Base-by-base conservation (phyloP, 2,329 filamentous ascomycete species). In the Cladophialophora psammophila region DNA sequence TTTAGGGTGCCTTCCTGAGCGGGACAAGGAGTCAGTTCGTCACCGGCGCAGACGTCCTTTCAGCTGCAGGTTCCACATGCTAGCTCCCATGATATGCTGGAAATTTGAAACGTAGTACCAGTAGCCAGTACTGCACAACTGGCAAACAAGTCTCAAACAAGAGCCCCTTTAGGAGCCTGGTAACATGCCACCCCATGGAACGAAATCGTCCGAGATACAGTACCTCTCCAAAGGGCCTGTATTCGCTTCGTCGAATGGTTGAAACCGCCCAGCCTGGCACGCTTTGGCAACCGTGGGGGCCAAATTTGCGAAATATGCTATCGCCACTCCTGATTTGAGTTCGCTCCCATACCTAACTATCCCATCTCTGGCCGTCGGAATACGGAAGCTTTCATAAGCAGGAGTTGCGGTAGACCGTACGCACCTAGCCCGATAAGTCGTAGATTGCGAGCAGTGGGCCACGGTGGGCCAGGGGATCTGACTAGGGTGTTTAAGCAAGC, bases 321-420 rank as follows among this genome's bases (percentile, higher is more conserved):
- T 55, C 36, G 26, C 31, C 34, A 38, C 40, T 59, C 26, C 1
- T 10, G 48, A 32, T 54, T 54, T 54, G 50, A 35, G 15, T 45
- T 45, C n/a, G 40, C 18, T 45, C 40, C 40, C 26, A 45, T 45
- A 5, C 40, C 40, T 8, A 5, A 18, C 6, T n/a, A 15, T 32
- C 7, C 7, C 18, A 32, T 5, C 35, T 32, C n/a, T 15, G 13
- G 13, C 12, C 59, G 55, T 66, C 59, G 64, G 64, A 59, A 62
- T 15, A 42, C 60, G 64, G 59, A 62, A 61, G 64, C 58, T 66
- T 66, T 66, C 64, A 66, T 66, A 66, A 66, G 64, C 64, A 66
- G 53, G 48, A 60, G 12, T 40, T n/a, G 54, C 35, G 42, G 58
- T 62, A 42, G 60, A 31, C 38, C 13, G 52, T 63, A 34, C 10